Percentiles rank a stretch among this genome's conserved stretches.
Conservation (phyloP, 768 basidiomycete species). For the Dacryopinax primogenitus region DNA sequence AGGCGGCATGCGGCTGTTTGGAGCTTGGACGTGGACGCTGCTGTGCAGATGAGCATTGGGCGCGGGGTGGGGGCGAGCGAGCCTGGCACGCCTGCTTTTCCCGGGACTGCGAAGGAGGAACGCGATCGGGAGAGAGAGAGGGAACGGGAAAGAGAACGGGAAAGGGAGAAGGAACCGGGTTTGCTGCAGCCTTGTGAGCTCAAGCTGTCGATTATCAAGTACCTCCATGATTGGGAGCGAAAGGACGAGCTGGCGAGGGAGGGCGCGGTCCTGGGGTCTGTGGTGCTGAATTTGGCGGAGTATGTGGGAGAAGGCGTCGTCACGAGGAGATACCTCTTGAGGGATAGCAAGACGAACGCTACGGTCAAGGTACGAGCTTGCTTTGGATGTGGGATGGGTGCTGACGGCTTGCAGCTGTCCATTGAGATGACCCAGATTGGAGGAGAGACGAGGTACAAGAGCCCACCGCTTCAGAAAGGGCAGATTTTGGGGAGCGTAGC, state of each 20-base stretch:
- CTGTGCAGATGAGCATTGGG: slow-evolving; percentile 49
- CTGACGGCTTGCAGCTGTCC: slow-evolving; percentile 35
- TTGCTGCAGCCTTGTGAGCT: slow-evolving; percentile 46
- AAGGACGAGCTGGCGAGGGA: slow-evolving; percentile 6
- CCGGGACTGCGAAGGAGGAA: neutral
- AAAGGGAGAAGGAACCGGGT: slow-evolving; percentile 27
- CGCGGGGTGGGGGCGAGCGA: slow-evolving; percentile 21
- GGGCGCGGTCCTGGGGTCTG: slow-evolving; percentile 35
- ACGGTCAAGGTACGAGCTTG: slow-evolving; percentile 45
- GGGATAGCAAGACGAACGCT: slow-evolving; percentile 67
- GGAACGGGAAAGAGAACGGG: too few relatives aligned
- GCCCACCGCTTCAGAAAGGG: slow-evolving; percentile 56
- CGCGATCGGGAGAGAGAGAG: neutral
- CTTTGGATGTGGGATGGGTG: neutral
- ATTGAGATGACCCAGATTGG: slow-evolving; percentile 43
- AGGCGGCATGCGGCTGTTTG: slow-evolving; percentile 53
- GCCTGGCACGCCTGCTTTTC: neutral
- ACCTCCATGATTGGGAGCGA: slow-evolving; percentile 1
- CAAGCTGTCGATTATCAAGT: slow-evolving; percentile 52
- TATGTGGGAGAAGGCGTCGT: slow-evolving; percentile 49
- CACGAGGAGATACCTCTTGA: slow-evolving; percentile 51
- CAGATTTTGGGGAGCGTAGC: slow-evolving; percentile 60
- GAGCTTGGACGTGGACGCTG: slow-evolving; percentile 44
- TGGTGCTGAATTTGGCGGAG: slow-evolving; percentile 61
- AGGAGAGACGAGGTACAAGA: slow-evolving; percentile 43